A percentile compares a stretch with the other conserved stretches of the same genome.
Evolutionary conservation across 2,329 filamentous ascomycete species (phyloP).

Genomic region (Apiospora arundinis): DNA sequence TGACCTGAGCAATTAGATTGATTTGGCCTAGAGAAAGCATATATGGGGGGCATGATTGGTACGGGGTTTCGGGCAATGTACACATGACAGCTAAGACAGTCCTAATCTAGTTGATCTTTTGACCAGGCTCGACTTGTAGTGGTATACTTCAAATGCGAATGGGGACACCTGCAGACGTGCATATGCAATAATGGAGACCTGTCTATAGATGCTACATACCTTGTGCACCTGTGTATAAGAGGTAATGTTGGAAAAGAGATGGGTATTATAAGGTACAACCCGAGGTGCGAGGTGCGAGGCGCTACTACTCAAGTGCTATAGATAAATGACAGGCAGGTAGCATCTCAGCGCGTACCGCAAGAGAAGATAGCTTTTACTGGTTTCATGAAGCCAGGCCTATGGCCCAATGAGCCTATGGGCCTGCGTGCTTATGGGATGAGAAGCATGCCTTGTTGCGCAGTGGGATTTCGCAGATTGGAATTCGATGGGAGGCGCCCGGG

Average conservation of each 20-base stretch:
- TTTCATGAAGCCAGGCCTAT: background rate
- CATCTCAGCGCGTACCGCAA: background rate
- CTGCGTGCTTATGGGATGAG: background rate
- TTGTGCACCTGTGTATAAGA: background rate
- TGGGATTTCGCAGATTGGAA: slow-evolving; percentile 16
- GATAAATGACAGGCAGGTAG: background rate
- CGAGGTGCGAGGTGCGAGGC: background rate
- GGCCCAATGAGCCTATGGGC: background rate
- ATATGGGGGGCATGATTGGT: slow-evolving; percentile 10
- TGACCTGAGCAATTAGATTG: slow-evolving; percentile 12
- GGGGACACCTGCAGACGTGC: background rate
- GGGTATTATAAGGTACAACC: background rate
- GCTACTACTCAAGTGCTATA: background rate
- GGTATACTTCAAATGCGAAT: background rate
- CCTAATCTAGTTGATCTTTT: background rate
- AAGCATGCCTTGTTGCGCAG: background rate
- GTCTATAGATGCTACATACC: background rate
- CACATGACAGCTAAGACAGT: slow-evolving; percentile 17
- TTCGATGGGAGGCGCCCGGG: slow-evolving; percentile 11
- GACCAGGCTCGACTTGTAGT: background rate
- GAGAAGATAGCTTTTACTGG: background rate
- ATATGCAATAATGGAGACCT: background rate
- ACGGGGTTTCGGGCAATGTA: slow-evolving; percentile 7
- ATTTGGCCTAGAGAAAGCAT: slow-evolving; percentile 8
- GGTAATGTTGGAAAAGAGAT: background rate